Conservation (phyloP, 2,329 filamentous ascomycete genomes). For the Phaeosphaeriaceae sp. region DNA sequence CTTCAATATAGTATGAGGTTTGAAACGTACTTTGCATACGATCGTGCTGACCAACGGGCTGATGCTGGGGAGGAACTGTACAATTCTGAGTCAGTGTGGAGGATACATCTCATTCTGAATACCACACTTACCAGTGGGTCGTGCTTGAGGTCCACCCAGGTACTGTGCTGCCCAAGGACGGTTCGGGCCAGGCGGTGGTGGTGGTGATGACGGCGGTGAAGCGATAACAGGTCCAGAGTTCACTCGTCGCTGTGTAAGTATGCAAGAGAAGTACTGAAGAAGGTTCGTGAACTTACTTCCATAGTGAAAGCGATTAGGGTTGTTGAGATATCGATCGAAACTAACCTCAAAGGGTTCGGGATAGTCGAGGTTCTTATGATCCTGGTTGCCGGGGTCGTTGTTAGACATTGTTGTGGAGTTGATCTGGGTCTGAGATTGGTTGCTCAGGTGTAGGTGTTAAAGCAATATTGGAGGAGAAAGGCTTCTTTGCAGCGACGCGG, state of each 20-base stretch:
- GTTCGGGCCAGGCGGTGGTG: not conserved
- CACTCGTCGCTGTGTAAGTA: not conserved
- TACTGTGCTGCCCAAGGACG: not conserved
- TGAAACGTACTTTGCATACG: not conserved
- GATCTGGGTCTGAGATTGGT: not conserved
- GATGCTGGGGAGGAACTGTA: not conserved
- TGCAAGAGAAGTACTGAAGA: not conserved
- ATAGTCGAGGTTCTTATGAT: not conserved
- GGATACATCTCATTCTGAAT: not conserved
- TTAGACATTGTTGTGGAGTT: not conserved
- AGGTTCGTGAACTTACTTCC: not conserved
- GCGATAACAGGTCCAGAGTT: not conserved
- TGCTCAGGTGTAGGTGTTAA: not conserved
- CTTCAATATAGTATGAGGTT: not conserved
- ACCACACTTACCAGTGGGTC: not conserved
- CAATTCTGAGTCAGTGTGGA: not conserved
- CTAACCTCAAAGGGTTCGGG: not conserved
- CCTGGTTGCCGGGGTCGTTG: not conserved
- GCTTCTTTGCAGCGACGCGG: not conserved
- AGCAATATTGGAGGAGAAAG: not conserved
- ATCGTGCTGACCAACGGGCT: not conserved
- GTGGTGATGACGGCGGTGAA: not conserved
- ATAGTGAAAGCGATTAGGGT: not conserved
- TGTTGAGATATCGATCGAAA: not conserved
- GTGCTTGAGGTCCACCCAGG: not conserved